Percentiles rank a stretch among this genome's conserved stretches.
These are phyloP conservation scores for Juglanconis sp. DNA, from an alignment of 2,329 filamentous ascomycete genomes.

Conservation along the genomic window DNA sequence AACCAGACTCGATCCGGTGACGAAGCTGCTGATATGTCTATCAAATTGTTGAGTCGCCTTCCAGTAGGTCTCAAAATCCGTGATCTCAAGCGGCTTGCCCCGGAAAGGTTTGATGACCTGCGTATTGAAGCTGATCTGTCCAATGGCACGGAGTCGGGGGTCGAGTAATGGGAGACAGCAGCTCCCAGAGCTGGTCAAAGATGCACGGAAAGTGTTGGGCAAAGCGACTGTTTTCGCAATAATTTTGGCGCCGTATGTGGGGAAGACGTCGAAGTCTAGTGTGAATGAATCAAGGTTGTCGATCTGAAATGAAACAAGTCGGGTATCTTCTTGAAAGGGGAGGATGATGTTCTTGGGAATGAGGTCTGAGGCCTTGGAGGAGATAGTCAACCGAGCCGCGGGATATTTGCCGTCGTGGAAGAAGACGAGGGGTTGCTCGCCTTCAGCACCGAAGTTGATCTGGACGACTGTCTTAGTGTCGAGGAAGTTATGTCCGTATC, in stretches of 20 bases:
- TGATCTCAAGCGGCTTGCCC: conserved; percentile 89
- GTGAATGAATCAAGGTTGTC: conserved; percentile 90
- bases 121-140: conserved; percentile 88
- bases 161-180: conserved; percentile 91
- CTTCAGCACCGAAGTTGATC: conserved; percentile 78
- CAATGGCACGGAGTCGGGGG: conserved; percentile 84
- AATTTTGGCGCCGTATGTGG: conserved; percentile 94
- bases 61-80: conserved; percentile 98
- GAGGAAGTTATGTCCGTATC: conserved; percentile 97
- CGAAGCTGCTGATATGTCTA: conserved; percentile 77
- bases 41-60: conserved; percentile 95
- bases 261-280: conserved; percentile 96
- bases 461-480: conserved; percentile 97
- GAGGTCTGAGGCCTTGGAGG: conserved; percentile 90
- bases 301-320: conserved; percentile 91
- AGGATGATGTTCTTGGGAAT: conserved; percentile 95
- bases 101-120: conserved; percentile 96
- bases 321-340: conserved; percentile 93
- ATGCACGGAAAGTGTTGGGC: conserved; percentile 77
- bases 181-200: conserved; percentile 70
- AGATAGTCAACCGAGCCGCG: conserved; percentile 90
- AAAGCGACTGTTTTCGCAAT: conserved; percentile 94
- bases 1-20: conserved; percentile 91
- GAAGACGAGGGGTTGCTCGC: conserved; percentile 79
- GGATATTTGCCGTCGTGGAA: conserved; percentile 97